These are phyloP conservation scores for Zelopaecilomyces penicillatus DNA, from an alignment of 2,329 filamentous ascomycete genomes.

Conservation along the genomic window DNA sequence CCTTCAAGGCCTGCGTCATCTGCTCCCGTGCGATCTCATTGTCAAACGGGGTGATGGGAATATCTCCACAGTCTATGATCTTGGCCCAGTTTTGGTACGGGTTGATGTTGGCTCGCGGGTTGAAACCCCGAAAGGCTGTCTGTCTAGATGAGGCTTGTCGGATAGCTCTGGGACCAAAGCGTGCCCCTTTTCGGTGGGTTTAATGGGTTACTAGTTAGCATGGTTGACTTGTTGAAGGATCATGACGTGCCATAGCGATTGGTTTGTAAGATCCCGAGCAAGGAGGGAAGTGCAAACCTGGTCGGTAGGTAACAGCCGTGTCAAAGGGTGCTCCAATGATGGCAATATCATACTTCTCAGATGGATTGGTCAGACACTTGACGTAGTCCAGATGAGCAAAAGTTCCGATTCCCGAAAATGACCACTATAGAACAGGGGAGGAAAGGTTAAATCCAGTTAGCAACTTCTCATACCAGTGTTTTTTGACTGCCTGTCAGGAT, in stretches of 20 bases:
- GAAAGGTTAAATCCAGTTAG: neutral
- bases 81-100: constrained; percentile 76
- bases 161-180: constrained; percentile 83
- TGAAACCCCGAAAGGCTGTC: constrained; percentile 68
- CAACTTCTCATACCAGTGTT: too few relatives aligned
- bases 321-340: constrained; percentile 68
- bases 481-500: neutral
- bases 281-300: constrained; percentile 33
- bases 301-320: constrained; percentile 62
- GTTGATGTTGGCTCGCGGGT: constrained; percentile 73
- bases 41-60: constrained; percentile 79
- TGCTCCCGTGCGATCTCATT: constrained; percentile 73
- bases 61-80: constrained; percentile 84
- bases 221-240: neutral
- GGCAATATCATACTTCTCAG: constrained; percentile 59
- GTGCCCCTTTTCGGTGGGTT: constrained; percentile 41
- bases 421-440: constrained; percentile 20
- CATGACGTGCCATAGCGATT: constrained; percentile 3
- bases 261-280: neutral
- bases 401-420: constrained; percentile 64
- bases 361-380: constrained; percentile 60
- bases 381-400: constrained; percentile 64
- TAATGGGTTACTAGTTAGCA: neutral
- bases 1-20: constrained; percentile 72
- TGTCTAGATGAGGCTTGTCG: constrained; percentile 76